Evolutionary conservation across 306 rosid species (phyloP), one percentile per base, ranked within the genome.

Genomic region (Pterocarpus santalinus): DNA sequence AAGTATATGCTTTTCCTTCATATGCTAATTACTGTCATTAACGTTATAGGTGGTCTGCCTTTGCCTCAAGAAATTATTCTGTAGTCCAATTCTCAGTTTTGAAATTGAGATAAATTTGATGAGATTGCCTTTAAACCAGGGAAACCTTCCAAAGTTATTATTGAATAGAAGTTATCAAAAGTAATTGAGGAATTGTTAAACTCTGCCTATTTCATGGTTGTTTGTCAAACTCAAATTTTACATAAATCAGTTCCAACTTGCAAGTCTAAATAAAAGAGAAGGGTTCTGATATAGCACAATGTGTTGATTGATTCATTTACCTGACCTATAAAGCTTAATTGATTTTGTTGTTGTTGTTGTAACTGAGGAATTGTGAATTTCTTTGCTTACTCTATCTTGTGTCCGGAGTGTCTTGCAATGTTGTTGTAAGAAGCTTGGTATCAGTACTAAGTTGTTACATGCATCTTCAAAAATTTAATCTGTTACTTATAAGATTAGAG

Each of bases 21-120:
- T 39, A 53, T 1, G 3, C 66, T 22, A 0, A 22, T 10, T 44
- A 17, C 70, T 64, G 5, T 73, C 17, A 13, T 67, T 65, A 55
- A 17, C 34, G 8, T 75, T 55, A n/a, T n/a, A 35, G 70, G 75
- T 36, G 64, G 52, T 81, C 15, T 13, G 61, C 39, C 28, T 77
- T 16, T 32, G 71, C 71, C 57, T 16, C 53, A 15, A 46, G 70
- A 35, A 71, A 57, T 65, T 12, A 35, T 46, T 65, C 11, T 7
- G 0, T 43, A 43, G 49, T 8, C 8, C 49, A 8, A 8, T 43
- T 8, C 2, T 43, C 49, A 1, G 28, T 22, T 22, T n/a, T 22
- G 28, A 22, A 22, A 22, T 22, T 22, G 28, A 22, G 28, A 22
- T 22, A 22, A 22, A 22, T 22, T 22, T 22, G 28, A 22, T 22